Evolutionary conservation across 495 filamentous ascomycete species (phyloP).

Genomic region (Tuber indicum): DNA sequence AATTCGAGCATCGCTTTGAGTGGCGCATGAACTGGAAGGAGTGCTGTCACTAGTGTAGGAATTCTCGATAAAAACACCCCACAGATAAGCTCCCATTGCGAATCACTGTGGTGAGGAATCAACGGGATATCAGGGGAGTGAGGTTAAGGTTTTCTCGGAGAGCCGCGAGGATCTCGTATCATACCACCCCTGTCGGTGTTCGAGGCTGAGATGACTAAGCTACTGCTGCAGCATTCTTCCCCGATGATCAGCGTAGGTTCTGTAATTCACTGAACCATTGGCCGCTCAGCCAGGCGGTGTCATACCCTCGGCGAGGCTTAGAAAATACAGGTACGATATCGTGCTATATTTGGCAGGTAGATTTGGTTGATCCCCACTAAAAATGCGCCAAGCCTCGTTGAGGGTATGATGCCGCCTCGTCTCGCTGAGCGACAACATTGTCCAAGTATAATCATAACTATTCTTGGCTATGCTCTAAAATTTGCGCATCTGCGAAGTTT

Average conservation of each 20-base stretch:
- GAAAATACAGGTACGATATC: too few relatives aligned
- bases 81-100: background rate
- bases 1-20: background rate
- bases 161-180: too few relatives aligned
- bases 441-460: background rate
- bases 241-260: background rate
- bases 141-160: background rate
- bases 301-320: too few relatives aligned
- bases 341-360: too few relatives aligned
- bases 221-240: background rate
- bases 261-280: background rate
- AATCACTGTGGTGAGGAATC: background rate
- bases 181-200: too few relatives aligned
- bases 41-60: background rate
- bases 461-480: background rate
- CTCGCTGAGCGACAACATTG: too few relatives aligned
- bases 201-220: background rate
- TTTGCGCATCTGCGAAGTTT: too few relatives aligned
- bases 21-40: background rate
- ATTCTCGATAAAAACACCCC: background rate
- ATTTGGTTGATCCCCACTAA: too few relatives aligned
- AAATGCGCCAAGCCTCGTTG: too few relatives aligned
- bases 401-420: too few relatives aligned
- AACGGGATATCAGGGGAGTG: background rate
- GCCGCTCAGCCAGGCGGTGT: too few relatives aligned